phyloP scores from a whole-genome alignment of 2,329 filamentous ascomycete genomes.

The Penicillium sp. region DNA sequence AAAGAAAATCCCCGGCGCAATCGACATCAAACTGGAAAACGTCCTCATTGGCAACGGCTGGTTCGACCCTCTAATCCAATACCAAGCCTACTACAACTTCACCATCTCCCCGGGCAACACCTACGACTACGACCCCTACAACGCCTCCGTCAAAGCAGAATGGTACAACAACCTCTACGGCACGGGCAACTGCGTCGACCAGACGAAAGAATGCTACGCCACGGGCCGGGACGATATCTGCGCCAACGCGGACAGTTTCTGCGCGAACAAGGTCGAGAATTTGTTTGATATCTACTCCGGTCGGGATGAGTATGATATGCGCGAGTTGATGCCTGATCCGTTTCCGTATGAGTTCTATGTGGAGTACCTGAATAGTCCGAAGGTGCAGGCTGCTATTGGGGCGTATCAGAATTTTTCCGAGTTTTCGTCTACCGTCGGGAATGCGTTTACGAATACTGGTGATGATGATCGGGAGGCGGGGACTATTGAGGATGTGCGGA shows the following conservation, averaged over 20 bases:
- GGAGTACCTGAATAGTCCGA: conserved; percentile 54
- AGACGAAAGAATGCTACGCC: conserved; percentile 57
- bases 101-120: conserved; percentile 40
- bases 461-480: conserved; percentile 44
- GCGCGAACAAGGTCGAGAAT: conserved; percentile 55
- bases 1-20: conserved; percentile 16
- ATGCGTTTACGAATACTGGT: conserved; percentile 48
- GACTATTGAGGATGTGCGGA: conserved; percentile 47
- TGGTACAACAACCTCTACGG: conserved; percentile 65
- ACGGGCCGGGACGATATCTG: conserved; percentile 57
- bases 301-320: conserved; percentile 56
- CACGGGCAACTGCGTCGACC: conserved; percentile 61
- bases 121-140: conserved; percentile 39
- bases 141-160: conserved; percentile 50
- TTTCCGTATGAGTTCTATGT: conserved; percentile 47
- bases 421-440: conserved; percentile 40
- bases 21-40: conserved; percentile 31
- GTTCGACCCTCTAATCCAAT: conserved; percentile 43
- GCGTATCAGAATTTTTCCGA: conserved; percentile 55
- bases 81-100: conserved; percentile 44
- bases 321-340: conserved; percentile 33
- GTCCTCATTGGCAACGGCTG: conserved; percentile 44
- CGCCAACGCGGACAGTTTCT: conserved; percentile 58
- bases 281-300: conserved; percentile 55
- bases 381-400: conserved; percentile 53